Base-by-base conservation (phyloP, 2,329 filamentous ascomycete species). In the Fusarium foetens region DNA sequence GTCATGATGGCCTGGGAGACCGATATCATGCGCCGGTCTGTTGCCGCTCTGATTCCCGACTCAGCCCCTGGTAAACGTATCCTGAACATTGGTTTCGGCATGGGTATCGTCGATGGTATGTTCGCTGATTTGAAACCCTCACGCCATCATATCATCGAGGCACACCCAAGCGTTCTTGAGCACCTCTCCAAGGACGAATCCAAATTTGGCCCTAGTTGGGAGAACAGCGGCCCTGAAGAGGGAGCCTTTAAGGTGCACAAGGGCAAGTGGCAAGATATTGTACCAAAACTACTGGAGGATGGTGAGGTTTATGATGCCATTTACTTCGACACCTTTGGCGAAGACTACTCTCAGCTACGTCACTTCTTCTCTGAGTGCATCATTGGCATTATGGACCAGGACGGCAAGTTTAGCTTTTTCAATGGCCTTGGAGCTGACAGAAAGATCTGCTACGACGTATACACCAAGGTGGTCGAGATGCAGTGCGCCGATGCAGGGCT, bases 311-410 rank as follows among this genome's bases (percentile, higher is more conserved):
- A 95, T 78, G 93, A 97, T 79, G 93, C 92, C 33, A 94, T 99
- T 74, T 99, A 98, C 84, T 98, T 98, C 78, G 96, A 99, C 79
- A 99, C 96, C 0, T 98, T 98, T 81, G 96, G 94, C 11, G 96
- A 99, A 83, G 93, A 96, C 71, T 99, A 98, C 82, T 86, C 86
- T 5, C 93, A 95, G 80, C 89, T 98, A 33, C 92, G 92, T 51
- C 86, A 91, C 66, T 98, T 98, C 84, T 97, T 98, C 80, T 92
- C 89, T 5, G 96, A 98, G 80, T 90, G 92, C 75, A 91, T 98
- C 16, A 93, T 96, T 36, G 92, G 90, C 0, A 81, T 98, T 59
- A 84, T 99, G 49, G 91, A 93, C 73, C 85, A 87, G 27, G 83
- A 88, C 8, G 93, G 95, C 66, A 88, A 91, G 13, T 97, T 97